Conservation (phyloP, 192 early-diverging fungal genomes). For the Dissophora globulifera region DNA sequence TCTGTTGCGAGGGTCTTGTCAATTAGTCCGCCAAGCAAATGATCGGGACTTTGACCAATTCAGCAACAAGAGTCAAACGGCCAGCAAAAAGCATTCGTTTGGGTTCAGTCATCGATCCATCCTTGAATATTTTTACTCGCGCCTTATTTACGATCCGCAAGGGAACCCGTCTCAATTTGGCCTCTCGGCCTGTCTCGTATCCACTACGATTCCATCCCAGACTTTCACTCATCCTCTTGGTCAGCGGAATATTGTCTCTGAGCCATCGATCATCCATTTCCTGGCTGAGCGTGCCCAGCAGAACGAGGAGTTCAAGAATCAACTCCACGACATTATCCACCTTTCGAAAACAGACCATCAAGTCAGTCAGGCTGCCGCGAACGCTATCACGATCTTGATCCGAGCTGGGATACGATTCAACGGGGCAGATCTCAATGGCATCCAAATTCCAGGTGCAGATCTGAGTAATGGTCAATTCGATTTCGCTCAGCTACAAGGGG, state of each 20-base stretch:
- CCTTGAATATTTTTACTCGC: no score
- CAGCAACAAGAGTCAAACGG: no score
- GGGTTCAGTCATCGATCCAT: no score
- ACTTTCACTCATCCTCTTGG: no score
- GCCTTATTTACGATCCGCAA: no score
- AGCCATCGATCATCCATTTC: constrained; percentile 7
- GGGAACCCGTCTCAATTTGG: no score
- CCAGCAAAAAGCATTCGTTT: no score
- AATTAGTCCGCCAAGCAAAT: no score
- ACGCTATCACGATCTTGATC: constrained; percentile 2
- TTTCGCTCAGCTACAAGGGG: not conserved
- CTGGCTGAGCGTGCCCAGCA: not conserved
- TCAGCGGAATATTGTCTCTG: constrained; percentile 1
- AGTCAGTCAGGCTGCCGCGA: constrained; percentile 3
- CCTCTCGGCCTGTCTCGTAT: no score
- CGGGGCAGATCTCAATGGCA: not conserved
- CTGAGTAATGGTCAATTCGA: not conserved
- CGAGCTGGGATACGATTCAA: not conserved
- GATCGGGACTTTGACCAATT: no score
- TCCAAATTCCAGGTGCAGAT: constrained; percentile 4
- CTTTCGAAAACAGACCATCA: not conserved
- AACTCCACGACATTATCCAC: not conserved
- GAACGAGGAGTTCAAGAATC: not conserved
- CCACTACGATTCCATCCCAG: no score
- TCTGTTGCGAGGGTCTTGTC: no score